phyloP scores from a whole-genome alignment of 2,329 filamentous ascomycete species.

The Thelonectria discophora region DNA sequence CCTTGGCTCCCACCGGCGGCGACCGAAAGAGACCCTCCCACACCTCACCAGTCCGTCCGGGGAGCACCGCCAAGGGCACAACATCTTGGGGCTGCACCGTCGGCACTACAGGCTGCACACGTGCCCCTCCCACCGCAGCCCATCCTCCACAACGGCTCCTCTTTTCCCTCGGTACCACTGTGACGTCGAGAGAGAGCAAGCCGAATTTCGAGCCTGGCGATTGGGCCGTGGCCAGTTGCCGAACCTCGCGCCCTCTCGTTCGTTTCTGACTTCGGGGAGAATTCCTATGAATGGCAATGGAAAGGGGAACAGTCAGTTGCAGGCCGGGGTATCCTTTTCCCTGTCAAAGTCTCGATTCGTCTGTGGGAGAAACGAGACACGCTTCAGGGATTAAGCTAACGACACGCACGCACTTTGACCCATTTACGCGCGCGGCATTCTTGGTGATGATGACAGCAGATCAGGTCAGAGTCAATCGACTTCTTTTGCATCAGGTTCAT shows the following conservation, averaged over 20 bases:
- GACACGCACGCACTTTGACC: conserved; percentile 1
- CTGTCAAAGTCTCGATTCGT: neutral
- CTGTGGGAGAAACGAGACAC: neutral
- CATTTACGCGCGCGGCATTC: neutral
- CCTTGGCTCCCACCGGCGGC: conserved; percentile 3
- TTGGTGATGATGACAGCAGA: neutral
- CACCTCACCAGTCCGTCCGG: neutral
- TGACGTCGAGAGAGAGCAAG: conserved; percentile 2
- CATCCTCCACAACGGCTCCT: conserved; percentile 2
- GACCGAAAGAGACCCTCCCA: conserved; percentile 14
- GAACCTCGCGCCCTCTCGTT: conserved; percentile 18
- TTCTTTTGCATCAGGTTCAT: no score
- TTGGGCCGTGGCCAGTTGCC: conserved; percentile 15
- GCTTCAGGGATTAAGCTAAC: neutral
- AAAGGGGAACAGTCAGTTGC: neutral
- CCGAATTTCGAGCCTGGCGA: conserved; percentile 3
- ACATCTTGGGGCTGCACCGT: conserved; percentile 2
- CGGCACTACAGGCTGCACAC: conserved; percentile 9
- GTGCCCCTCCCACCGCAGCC: conserved; percentile 12
- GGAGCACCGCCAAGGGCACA: conserved; percentile 19
- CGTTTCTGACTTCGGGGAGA: conserved; percentile 7
- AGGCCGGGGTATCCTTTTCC: neutral
- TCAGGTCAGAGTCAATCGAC: neutral
- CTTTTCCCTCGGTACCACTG: neutral
- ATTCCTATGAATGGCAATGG: conserved; percentile 8